Evolutionary conservation across 2,329 filamentous ascomycete genomes (phyloP), one percentile per base, ranked within the genome.

Genomic region (Neopestalotiopsis sp.): DNA sequence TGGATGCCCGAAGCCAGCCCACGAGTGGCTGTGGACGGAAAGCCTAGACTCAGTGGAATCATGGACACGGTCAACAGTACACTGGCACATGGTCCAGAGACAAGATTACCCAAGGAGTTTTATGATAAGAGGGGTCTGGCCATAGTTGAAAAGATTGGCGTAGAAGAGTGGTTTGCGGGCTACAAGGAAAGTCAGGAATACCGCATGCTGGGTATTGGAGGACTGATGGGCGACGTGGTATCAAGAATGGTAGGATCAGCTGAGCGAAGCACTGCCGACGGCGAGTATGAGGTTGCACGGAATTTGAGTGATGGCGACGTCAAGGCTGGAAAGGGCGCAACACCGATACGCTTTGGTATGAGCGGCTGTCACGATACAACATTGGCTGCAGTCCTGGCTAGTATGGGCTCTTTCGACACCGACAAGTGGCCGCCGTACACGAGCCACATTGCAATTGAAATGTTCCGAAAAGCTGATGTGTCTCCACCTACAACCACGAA

Each of bases 11-110:
- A 89, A 7, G 85, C 86, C 45, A 86, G 84, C 38, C 87, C 87
- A 12, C 85, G 86, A 52, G 90, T 98, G 9, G 93, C 92, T 32
- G 93, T 98, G 9, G 94, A 98, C 79, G 91, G 91, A 1, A 91
- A 91, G 69, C 96, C 96, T 0, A 87, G 95, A 59, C 85, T 98
- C 13, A 94, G 91, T 5, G 96, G 96, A 66, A 92, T 99, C 75
- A 94, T 97, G 92, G 96, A 99, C 81, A 96, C 94, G 0, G 88
- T 98, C 76, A 98, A 98, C 78, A 90, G 94, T 6, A 97, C 94
- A 0, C 85, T 92, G 13, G 95, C 95, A 2, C 96, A 98, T 78
- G 94, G 93, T 0, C 89, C 92, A 0, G 87, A 88, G 12, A 98
- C 95, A 0, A 90, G 87, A 60, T 86, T 98, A 2, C 96, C 96